These are phyloP conservation scores for Aspergillus caelatus DNA, from an alignment of 2,329 filamentous ascomycete species.

Conservation along the genomic window DNA sequence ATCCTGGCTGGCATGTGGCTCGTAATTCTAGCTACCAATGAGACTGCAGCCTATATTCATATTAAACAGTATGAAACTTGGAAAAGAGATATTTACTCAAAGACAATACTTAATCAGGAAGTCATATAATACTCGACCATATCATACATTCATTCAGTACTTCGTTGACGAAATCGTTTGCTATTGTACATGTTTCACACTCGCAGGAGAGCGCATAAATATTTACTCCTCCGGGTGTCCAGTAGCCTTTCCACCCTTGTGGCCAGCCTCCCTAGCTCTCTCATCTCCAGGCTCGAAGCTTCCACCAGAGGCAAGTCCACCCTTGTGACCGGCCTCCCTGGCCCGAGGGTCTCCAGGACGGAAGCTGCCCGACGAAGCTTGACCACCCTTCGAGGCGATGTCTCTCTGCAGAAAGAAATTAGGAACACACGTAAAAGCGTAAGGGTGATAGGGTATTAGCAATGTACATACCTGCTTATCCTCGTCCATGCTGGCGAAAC, in stretches of 20 bases:
- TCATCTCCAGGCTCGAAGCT: neutral
- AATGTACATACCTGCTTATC: constrained; percentile 28
- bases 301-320: constrained; percentile 36
- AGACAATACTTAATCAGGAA: no score
- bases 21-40: no score
- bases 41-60: no score
- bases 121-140: no score
- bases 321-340: constrained; percentile 58
- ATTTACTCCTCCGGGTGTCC: neutral
- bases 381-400: constrained; percentile 59
- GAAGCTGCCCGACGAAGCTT: constrained; percentile 58
- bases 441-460: neutral
- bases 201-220: neutral
- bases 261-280: neutral
- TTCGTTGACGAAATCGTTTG: no score
- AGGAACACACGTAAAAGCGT: neutral
- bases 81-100: no score
- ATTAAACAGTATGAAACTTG: no score
- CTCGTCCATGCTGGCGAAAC: constrained; percentile 29
- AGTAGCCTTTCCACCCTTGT: neutral
- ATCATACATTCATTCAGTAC: no score
- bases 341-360: constrained; percentile 57
- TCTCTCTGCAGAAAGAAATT: constrained; percentile 43
- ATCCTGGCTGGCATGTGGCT: no score
- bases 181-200: no score